These are phyloP conservation scores for Phalaenopsis aphrodite DNA, from an alignment of 106 monocot species.

Conservation along the genomic window DNA sequence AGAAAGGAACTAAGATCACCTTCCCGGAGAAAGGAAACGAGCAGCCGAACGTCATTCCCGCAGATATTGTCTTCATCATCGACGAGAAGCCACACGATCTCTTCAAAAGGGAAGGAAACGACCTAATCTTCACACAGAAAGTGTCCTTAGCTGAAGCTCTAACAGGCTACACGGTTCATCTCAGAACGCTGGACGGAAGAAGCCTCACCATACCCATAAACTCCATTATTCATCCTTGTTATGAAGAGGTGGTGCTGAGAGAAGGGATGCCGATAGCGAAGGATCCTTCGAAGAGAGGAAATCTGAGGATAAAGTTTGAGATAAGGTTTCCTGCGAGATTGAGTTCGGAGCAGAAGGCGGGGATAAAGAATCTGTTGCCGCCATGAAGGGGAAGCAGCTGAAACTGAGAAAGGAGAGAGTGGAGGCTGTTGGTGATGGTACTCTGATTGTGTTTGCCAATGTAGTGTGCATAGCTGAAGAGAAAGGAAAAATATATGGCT, in stretches of 20 bases:
- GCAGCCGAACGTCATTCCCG: slow-evolving; percentile 18
- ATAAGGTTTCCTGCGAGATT: slow-evolving; percentile 18
- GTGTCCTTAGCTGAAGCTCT: slow-evolving; percentile 15
- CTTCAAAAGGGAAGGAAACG: slow-evolving; percentile 18
- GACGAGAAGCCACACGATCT: slow-evolving; percentile 27
- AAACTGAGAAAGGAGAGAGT: no score
- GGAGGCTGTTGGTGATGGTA: no score
- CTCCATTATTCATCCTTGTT: slow-evolving; percentile 17
- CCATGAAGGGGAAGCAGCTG: neutral
- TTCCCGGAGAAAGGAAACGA: slow-evolving; percentile 31
- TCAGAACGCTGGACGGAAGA: slow-evolving; percentile 16
- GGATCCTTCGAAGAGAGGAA: slow-evolving; percentile 18
- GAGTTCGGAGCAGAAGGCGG: slow-evolving; percentile 17
- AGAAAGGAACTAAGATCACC: slow-evolving; percentile 24
- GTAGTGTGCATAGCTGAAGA: no score
- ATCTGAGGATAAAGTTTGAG: slow-evolving; percentile 15
- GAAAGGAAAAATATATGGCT: no score
- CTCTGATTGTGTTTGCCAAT: no score
- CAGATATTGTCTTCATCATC: slow-evolving; percentile 27
- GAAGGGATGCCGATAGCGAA: slow-evolving; percentile 23
- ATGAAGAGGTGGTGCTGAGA: slow-evolving; percentile 16
- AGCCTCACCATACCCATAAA: slow-evolving; percentile 19
- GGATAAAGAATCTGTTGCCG: slow-evolving; percentile 12
- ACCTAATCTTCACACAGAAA: slow-evolving; percentile 12
- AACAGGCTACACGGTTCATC: slow-evolving; percentile 10